Evolutionary conservation across 208 protist genomes (phyloP).

Genomic region (Trichomonas vaginalis): DNA sequence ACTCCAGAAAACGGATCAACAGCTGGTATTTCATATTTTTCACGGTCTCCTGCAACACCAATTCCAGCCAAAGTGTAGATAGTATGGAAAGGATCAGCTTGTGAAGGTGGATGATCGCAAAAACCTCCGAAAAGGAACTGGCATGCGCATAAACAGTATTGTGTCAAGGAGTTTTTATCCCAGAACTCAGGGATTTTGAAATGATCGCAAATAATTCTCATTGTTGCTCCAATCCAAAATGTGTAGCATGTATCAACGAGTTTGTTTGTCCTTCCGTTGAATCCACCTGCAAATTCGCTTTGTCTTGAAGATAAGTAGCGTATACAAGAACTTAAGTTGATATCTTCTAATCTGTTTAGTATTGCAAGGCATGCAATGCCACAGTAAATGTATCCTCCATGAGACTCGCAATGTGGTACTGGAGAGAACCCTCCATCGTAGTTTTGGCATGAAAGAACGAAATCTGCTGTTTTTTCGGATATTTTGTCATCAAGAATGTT

Average conservation of each 20-base stretch:
- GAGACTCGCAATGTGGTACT: conserved; percentile 24
- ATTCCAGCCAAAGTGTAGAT: neutral
- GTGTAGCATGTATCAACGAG: conserved; percentile 36
- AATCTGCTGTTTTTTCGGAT: neutral
- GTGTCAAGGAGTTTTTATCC: neutral
- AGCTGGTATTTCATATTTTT: neutral
- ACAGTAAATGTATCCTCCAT: conserved; percentile 37
- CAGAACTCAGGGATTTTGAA: neutral
- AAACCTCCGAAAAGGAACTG: neutral
- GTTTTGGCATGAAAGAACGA: neutral
- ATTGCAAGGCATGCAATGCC: conserved; percentile 21
- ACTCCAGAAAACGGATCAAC: neutral
- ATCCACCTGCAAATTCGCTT: conserved; percentile 28
- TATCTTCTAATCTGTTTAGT: neutral
- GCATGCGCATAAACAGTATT: neutral
- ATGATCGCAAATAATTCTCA: neutral
- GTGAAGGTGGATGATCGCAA: neutral
- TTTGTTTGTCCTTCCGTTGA: conserved; percentile 35
- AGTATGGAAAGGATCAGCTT: neutral
- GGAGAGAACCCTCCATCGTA: conserved; percentile 2
- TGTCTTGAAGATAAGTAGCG: conserved; percentile 23
- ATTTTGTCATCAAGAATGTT: neutral
- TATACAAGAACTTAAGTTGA: conserved; percentile 20
- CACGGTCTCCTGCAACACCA: neutral
- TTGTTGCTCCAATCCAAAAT: conserved; percentile 29